Conservation (phyloP, 495 filamentous ascomycete genomes). For the Penicillium salamii region DNA sequence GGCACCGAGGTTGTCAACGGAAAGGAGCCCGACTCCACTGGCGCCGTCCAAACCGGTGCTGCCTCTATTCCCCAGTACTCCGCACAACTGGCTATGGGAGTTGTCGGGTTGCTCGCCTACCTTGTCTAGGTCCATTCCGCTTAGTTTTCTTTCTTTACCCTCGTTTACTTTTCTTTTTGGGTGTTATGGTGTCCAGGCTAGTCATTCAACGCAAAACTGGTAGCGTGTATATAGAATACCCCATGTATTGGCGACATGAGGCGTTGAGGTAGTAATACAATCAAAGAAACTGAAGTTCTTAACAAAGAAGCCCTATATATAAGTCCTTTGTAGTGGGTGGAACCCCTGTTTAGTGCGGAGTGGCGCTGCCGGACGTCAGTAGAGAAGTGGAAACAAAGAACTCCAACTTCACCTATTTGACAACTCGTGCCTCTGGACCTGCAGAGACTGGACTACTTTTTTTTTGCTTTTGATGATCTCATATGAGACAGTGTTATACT, state of each 20-base stretch:
- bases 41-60: constrained; percentile 11
- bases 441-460: background rate
- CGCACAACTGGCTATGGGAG: constrained; percentile 12
- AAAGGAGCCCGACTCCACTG: constrained; percentile 15
- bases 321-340: no score
- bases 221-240: constrained; percentile 10
- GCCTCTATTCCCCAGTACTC: constrained; percentile 17
- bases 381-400: constrained; percentile 3
- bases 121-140: constrained; percentile 14
- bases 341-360: background rate
- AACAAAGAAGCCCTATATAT: no score
- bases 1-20: constrained; percentile 2
- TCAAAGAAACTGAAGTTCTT: background rate
- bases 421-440: background rate
- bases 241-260: constrained; percentile 2
- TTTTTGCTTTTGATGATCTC: background rate
- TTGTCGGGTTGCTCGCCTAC: constrained; percentile 14
- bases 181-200: background rate
- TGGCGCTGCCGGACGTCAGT: background rate
- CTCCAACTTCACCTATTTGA: background rate
- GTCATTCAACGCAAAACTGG: background rate
- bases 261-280: background rate
- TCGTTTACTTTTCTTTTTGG: background rate
- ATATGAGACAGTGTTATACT: background rate
- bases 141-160: background rate